phyloP scores from a whole-genome alignment of 306 rosid species.

The Chamaecrista fasciculata region DNA sequence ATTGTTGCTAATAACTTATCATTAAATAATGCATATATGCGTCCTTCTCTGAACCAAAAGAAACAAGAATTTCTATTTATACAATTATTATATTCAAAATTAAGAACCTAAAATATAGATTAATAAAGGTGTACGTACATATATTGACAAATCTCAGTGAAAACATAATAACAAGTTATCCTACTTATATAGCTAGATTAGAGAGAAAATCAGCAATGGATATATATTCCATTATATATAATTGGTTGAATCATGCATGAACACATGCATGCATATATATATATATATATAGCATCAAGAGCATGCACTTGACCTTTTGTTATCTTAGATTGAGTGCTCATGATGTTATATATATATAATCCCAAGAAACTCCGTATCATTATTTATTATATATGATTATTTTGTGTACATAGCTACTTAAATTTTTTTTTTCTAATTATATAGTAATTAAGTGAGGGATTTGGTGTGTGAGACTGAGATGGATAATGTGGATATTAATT shows the following conservation, averaged over 20 bases:
- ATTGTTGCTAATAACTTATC: too few relatives aligned
- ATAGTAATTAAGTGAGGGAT: too few relatives aligned
- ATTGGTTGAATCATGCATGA: not conserved
- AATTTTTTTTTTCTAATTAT: too few relatives aligned
- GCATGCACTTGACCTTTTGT: constrained; percentile 63
- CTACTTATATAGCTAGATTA: constrained; percentile 29
- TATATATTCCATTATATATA: not conserved
- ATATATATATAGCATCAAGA: constrained; percentile 57
- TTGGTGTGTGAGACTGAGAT: too few relatives aligned
- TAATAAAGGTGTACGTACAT: not conserved
- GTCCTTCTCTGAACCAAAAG: too few relatives aligned
- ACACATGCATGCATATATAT: not conserved
- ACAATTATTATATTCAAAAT: not conserved
- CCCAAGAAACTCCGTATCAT: too few relatives aligned
- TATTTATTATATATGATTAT: too few relatives aligned
- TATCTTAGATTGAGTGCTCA: constrained; percentile 60
- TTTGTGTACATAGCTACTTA: too few relatives aligned
- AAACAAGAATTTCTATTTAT: too few relatives aligned
- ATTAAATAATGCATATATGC: too few relatives aligned
- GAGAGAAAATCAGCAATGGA: constrained; percentile 29
- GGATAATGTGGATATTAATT: too few relatives aligned
- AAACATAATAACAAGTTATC: constrained; percentile 18
- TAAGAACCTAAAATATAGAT: constrained; percentile 14
- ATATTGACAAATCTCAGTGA: not conserved
- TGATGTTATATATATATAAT: constrained; percentile 41